Conservation (phyloP, 768 basidiomycete species). For the Neoboletus magnificus region DNA sequence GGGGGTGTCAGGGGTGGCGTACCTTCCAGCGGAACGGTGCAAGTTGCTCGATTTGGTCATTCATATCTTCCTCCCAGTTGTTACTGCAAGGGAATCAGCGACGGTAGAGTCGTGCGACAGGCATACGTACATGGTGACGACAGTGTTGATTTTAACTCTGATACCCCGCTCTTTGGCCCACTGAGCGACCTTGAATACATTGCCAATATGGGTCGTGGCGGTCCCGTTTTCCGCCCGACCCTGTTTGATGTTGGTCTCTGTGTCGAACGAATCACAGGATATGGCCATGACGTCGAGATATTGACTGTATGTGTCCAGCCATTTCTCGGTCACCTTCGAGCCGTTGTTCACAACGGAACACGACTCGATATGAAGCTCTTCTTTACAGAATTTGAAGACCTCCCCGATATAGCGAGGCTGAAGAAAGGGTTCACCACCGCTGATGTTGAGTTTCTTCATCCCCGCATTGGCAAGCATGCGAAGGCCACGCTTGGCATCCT, state of each 20-base stretch:
- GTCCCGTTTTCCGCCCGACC: conserved; percentile 34
- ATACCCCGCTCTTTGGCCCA: conserved; percentile 37
- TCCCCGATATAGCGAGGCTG: conserved; percentile 38
- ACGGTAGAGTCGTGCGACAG: neutral
- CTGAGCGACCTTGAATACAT: conserved; percentile 35
- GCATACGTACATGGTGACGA: conserved; percentile 27
- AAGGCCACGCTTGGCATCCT: conserved; percentile 35
- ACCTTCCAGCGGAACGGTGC: conserved; percentile 41
- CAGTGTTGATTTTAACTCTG: conserved; percentile 37
- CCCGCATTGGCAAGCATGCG: conserved; percentile 31
- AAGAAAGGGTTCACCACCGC: conserved; percentile 38
- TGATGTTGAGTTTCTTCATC: conserved; percentile 38
- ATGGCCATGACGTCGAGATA: conserved; percentile 43
- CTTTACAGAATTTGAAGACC: conserved; percentile 37
- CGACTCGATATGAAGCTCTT: conserved; percentile 35
- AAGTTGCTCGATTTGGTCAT: conserved; percentile 32
- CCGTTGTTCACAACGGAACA: conserved; percentile 36
- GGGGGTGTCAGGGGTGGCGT: neutral
- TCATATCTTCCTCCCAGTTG: conserved; percentile 43
- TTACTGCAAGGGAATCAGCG: conserved; percentile 19
- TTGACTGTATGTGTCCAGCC: conserved; percentile 38
- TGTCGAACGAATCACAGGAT: conserved; percentile 40
- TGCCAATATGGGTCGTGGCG: conserved; percentile 29
- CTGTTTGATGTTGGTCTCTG: conserved; percentile 34
- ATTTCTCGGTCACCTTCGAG: conserved; percentile 41